A percentile compares a stretch with the other conserved stretches of the same genome.
Evolutionary conservation across 306 rosid species (phyloP).

Genomic region (Argentina anserina): DNA sequence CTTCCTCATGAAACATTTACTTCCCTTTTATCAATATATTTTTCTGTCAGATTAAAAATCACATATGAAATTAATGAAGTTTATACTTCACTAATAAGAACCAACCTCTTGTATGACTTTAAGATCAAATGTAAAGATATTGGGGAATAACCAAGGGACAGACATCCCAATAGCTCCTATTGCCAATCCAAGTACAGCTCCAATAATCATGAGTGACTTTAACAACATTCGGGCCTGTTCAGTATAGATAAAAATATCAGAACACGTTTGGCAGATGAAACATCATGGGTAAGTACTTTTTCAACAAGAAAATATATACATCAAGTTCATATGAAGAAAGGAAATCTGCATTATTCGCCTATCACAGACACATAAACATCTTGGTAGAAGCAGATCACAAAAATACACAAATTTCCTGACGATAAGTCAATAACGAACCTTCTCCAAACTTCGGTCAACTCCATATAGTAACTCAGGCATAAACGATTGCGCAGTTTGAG

Average conservation of each 20-base stretch:
- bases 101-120: slow-evolving; percentile 71
- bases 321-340: background rate
- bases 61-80: background rate
- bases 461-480: slow-evolving; percentile 85
- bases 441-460: slow-evolving; percentile 51
- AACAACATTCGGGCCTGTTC: slow-evolving; percentile 71
- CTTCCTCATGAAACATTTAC: background rate
- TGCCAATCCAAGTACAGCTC: slow-evolving; percentile 56
- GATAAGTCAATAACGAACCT: slow-evolving; percentile 63
- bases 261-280: background rate
- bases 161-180: slow-evolving; percentile 68
- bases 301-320: background rate
- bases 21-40: background rate
- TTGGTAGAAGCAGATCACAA: background rate
- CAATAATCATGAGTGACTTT: slow-evolving; percentile 67
- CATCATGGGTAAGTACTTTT: background rate
- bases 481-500: slow-evolving; percentile 93
- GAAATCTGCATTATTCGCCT: background rate
- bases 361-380: background rate
- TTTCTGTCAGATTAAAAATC: background rate
- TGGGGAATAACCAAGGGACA: slow-evolving; percentile 78
- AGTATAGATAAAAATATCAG: background rate
- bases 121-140: slow-evolving; percentile 70
- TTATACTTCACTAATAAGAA: slow-evolving; percentile 7
- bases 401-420: too few relatives aligned